Evolutionary conservation across 2,329 filamentous ascomycete species (phyloP), one percentile per base, ranked within the genome.

Genomic region (Clonostachys byssicola): DNA sequence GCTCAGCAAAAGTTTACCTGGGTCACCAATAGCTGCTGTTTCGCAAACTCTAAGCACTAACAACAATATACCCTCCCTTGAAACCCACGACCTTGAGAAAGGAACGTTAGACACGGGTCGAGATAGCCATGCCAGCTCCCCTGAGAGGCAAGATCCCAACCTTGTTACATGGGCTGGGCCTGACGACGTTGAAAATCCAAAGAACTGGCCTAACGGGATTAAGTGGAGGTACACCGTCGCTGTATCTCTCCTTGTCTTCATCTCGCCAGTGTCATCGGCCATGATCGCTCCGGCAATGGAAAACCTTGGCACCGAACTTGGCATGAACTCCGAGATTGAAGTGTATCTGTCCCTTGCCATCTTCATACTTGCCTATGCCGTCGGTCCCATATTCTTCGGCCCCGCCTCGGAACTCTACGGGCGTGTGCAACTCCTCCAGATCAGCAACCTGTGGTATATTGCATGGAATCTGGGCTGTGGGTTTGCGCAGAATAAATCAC

Each of bases 401-500:
- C 44, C 44, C 12, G 17, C 40, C 5, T 46, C 44, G 14, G 44
- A 46, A 18, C 34, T 34, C 9, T 46, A 46, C 34, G 44, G 44
- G 7, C 34, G 44, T 12, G 40, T 40, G 35, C 44, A 34, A 12
- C 12, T 46, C 44, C 44, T 46, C 35, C 14, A 40, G 12, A 39
- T 23, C 8, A 35, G 44, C 39, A 41, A 17, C 17, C 20, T 46
- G 17, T 41, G 44, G n/a, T 39, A 23, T 5, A 30, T 42, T 5
- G 14, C 20, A 5, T 46, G 44, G 44, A 23, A 41, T 16, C n/a
- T 30, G 17, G 38, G 23, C n/a, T 30, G 38, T 17, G 44, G 44
- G 16, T 18, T 34, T 16, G n/a, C 43, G 13, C n/a, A 17, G 30
- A 17, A 30, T 12, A 12, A 36, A 6, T 30, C 35, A 12, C 33